Conservation (phyloP, 139 green algal species). For the Parachlorella kessleri region DNA sequence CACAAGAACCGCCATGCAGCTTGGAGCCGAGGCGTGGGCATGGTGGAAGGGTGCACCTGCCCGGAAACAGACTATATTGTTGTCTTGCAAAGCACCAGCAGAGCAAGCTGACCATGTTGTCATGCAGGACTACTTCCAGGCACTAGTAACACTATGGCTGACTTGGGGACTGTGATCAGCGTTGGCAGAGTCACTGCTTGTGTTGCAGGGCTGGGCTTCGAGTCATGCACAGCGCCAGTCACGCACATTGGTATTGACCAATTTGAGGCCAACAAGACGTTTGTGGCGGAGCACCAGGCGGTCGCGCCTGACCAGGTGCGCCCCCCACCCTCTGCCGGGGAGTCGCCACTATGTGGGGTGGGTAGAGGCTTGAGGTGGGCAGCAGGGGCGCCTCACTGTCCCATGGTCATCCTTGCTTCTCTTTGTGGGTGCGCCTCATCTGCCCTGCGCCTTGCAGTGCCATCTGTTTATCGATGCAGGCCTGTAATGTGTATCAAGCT, state of each 20-base stretch:
- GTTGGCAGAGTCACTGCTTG: too few relatives aligned
- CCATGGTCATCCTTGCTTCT: background rate
- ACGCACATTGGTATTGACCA: background rate
- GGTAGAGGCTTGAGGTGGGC: background rate
- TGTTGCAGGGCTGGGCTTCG: constrained; percentile 47
- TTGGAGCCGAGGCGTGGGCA: background rate
- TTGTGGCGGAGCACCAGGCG: constrained; percentile 28
- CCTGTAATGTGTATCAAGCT: background rate
- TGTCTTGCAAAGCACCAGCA: background rate
- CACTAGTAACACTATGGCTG: too few relatives aligned
- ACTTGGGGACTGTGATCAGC: too few relatives aligned
- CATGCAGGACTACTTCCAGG: background rate
- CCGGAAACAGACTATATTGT: too few relatives aligned
- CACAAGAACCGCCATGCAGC: background rate
- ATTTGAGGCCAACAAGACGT: constrained; percentile 8
- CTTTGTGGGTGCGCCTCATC: background rate
- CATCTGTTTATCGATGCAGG: too few relatives aligned
- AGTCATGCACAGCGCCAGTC: constrained; percentile 43
- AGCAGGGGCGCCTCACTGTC: background rate
- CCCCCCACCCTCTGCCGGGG: too few relatives aligned
- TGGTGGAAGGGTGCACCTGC: background rate
- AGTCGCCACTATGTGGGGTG: background rate
- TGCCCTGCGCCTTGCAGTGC: background rate
- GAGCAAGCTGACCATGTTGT: background rate
- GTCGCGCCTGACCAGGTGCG: constrained; percentile 22